Conservation (phyloP, 1,284 basidiomycete species). For the Sporisorium sorghi region DNA sequence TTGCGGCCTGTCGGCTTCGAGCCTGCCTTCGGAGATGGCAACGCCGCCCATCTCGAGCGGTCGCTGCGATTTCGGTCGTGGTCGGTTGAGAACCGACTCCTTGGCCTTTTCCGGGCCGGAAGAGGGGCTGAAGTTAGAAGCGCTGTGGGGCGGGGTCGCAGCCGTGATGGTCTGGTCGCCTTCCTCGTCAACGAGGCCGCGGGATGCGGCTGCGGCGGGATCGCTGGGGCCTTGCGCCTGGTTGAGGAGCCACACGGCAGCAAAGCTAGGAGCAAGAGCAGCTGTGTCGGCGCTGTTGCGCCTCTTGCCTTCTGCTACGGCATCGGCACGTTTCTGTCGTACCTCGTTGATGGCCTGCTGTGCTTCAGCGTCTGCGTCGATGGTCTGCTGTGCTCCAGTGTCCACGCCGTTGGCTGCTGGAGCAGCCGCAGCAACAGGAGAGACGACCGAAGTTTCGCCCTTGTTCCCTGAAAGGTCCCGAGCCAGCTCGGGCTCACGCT, state of each 20-base stretch:
- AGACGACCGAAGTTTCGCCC: neutral
- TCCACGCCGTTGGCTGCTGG: neutral
- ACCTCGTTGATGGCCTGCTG: slow-evolving; percentile 56
- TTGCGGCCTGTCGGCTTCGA: slow-evolving; percentile 28
- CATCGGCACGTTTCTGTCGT: slow-evolving; percentile 50
- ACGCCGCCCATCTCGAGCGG: slow-evolving; percentile 55
- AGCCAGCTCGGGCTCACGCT: slow-evolving; percentile 12
- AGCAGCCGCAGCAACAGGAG: neutral
- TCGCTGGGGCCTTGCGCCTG: slow-evolving; percentile 20
- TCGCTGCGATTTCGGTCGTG: slow-evolving; percentile 34
- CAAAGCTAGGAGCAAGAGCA: slow-evolving; percentile 57
- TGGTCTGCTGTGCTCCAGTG: slow-evolving; percentile 14
- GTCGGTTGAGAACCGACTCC: slow-evolving; percentile 52
- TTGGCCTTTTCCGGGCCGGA: slow-evolving; percentile 17
- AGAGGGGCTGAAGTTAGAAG: neutral
- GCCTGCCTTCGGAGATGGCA: slow-evolving; percentile 47
- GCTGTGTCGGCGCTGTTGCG: slow-evolving; percentile 48
- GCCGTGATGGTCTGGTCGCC: slow-evolving; percentile 21
- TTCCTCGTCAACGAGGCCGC: slow-evolving; percentile 11
- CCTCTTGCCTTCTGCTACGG: slow-evolving; percentile 23
- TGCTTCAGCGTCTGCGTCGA: slow-evolving; percentile 23
- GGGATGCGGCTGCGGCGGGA: slow-evolving; percentile 6
- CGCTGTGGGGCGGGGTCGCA: neutral
- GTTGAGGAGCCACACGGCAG: slow-evolving; percentile 61
- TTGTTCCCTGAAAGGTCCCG: neutral